Conservation (phyloP, 805 yeast genomes). For the Wickerhamomyces tratensis region DNA sequence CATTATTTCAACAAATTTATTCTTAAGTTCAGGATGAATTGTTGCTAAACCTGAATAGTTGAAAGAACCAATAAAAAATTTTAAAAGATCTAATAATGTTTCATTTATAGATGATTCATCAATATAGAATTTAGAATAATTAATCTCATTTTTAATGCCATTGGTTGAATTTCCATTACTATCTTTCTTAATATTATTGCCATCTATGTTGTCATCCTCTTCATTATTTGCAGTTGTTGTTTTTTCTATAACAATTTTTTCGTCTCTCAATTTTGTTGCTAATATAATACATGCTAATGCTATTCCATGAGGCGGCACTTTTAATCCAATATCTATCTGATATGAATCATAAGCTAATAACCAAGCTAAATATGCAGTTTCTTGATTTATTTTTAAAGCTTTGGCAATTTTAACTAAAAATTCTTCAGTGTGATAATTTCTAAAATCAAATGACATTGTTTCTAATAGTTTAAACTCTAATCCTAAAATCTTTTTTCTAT, state of each 20-base stretch:
- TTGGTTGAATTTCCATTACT: constrained; percentile 10
- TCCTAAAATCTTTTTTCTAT: constrained; percentile 44
- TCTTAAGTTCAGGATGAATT: constrained; percentile 23
- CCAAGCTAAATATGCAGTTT: constrained; percentile 56
- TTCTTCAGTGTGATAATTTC: constrained; percentile 59
- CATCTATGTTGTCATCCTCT: too few relatives aligned
- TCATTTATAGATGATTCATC: constrained; percentile 27
- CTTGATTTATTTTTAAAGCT: constrained; percentile 33
- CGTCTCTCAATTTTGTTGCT: constrained; percentile 38
- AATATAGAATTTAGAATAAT: constrained; percentile 17
- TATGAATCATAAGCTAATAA: constrained; percentile 64
- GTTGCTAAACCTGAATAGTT: constrained; percentile 39
- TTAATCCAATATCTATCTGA: constrained; percentile 57
- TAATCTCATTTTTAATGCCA: constrained; percentile 6
- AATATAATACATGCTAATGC: constrained; percentile 61
- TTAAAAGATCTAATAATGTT: constrained; percentile 47
- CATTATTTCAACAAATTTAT: constrained; percentile 30
- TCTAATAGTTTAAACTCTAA: constrained; percentile 70
- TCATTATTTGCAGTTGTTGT: too few relatives aligned
- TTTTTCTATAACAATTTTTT: constrained; percentile 10
- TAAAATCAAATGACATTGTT: constrained; percentile 70
- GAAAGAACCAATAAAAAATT: constrained; percentile 50
- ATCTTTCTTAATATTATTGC: constrained; percentile 1
- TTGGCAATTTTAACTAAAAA: constrained; percentile 54
- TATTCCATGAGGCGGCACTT: constrained; percentile 65